Evolutionary conservation across 78 protist genomes (phyloP).

Genomic region (Dictyostelium purpureum): DNA sequence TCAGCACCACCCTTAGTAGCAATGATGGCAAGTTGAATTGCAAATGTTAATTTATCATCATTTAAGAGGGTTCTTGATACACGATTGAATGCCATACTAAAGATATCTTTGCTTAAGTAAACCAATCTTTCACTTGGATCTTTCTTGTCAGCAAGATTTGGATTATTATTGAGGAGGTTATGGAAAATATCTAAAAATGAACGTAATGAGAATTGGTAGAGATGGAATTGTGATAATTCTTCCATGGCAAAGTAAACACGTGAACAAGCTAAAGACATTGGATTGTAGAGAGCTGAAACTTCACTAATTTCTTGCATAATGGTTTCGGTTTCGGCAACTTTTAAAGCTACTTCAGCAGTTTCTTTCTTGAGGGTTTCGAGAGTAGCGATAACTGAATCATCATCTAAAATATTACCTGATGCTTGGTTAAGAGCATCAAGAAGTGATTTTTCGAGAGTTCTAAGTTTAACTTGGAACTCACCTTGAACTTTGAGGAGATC

Average conservation of each 20-base stretch:
- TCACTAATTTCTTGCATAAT: slow-evolving; percentile 80
- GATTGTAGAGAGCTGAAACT: slow-evolving; percentile 82
- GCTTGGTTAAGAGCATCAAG: slow-evolving; percentile 87
- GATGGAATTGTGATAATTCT: slow-evolving; percentile 85
- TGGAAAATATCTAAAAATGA: slow-evolving; percentile 91
- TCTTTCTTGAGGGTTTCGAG: slow-evolving; percentile 91
- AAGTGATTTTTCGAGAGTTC: slow-evolving; percentile 93
- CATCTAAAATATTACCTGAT: slow-evolving; percentile 93
- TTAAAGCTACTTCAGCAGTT: slow-evolving; percentile 84
- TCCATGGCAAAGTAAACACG: slow-evolving; percentile 92
- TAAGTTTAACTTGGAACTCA: slow-evolving; percentile 90
- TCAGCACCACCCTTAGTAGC: slow-evolving; percentile 32
- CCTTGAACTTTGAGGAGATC: slow-evolving; percentile 95
- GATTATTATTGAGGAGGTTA: slow-evolving; percentile 68
- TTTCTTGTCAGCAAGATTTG: slow-evolving; percentile 26
- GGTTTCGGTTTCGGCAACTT: slow-evolving; percentile 87
- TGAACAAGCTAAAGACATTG: slow-evolving; percentile 86
- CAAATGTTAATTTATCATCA: slow-evolving; percentile 90
- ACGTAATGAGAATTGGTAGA: slow-evolving; percentile 95
- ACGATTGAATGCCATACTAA: slow-evolving; percentile 47
- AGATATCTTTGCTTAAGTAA: slow-evolving; percentile 72
- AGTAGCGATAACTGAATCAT: slow-evolving; percentile 90
- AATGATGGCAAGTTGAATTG: slow-evolving; percentile 90
- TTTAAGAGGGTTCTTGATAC: slow-evolving; percentile 86
- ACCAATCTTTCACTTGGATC: slow-evolving; percentile 85